Base-by-base conservation (phyloP, 2,329 filamentous ascomycete species). In the Penicillium palitans region DNA sequence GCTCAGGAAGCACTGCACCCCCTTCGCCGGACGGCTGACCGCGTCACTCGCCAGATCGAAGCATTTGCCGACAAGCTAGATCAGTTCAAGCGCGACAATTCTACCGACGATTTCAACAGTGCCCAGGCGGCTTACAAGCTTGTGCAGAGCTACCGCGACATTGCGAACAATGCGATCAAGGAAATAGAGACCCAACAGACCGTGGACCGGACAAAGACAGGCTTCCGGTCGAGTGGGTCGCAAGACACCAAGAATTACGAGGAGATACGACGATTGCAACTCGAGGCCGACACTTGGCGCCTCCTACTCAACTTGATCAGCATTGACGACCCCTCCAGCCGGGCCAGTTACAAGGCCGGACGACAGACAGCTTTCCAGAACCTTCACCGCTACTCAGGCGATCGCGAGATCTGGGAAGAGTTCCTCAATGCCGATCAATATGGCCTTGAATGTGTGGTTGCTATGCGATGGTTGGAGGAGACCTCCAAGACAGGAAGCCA, bases 271-370 rank as follows among this genome's bases (percentile, higher is more conserved):
- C 83, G 85, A 56, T 89, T 91, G 82, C 87, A 96, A 74, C 83
- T 89, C 63, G 95, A 99, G 75, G 86, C 87, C 41, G 91, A 96
- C 68, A 95, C 92, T 0, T 99, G 95, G 95, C 88, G 96, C 70
- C 81, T 98, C 29, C 79, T 98, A 58, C 84, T 87, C 49, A 84
- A 90, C 40, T 80, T 96, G 60, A 82, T 96, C 52, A 86, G 88
- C 12, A 75, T 91, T 62, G 84, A 90, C 67, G 88, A 91, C 70
- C 78, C 81, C 37, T 67, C 80, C 64, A 77, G 78, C 45, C 62
- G 66, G 61, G 64, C 66, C 24, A 75, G 78, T 55, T 65, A 73
- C 64, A 71, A 72, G 62, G 69, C 74, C 56, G 72, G 66, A 15
- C 77, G 80, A 56, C 71, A 74, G 57, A 72, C 67, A 4, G 76